These are phyloP conservation scores for Fusarium cicatricum DNA, from an alignment of 2,329 filamentous ascomycete species.

Conservation along the genomic window DNA sequence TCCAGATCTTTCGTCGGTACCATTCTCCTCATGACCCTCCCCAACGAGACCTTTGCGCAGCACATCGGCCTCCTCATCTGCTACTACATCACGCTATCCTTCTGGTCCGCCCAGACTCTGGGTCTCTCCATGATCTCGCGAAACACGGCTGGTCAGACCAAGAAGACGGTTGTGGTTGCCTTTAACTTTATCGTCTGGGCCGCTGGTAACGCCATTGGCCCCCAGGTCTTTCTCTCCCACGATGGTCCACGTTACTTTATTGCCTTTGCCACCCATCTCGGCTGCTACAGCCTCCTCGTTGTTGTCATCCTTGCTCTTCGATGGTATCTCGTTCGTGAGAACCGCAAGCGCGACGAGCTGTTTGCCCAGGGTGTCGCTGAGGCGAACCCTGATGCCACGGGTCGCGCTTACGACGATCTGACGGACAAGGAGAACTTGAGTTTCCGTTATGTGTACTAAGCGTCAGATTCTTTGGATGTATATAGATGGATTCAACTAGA, in stretches of 20 bases:
- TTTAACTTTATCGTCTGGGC: constrained; percentile 76
- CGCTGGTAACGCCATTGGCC: constrained; percentile 71
- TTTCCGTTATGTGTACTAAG: constrained; percentile 63
- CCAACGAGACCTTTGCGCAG: constrained; percentile 63
- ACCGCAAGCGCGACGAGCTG: constrained; percentile 62
- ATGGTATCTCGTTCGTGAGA: constrained; percentile 64
- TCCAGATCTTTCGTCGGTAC: constrained; percentile 73
- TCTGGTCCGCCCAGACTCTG: constrained; percentile 77
- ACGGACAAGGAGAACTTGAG: constrained; percentile 67
- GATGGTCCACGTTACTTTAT: constrained; percentile 73
- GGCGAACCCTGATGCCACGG: constrained; percentile 43
- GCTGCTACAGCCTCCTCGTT: constrained; percentile 69
- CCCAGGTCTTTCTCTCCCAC: constrained; percentile 68
- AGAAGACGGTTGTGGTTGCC: constrained; percentile 73
- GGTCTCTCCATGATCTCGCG: constrained; percentile 72
- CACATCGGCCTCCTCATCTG: constrained; percentile 73
- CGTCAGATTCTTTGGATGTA: background rate
- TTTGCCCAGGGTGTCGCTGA: constrained; percentile 49
- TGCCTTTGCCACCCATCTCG: constrained; percentile 73
- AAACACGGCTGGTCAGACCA: constrained; percentile 76
- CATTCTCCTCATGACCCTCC: constrained; percentile 74
- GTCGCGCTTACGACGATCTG: constrained; percentile 62
- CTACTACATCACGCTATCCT: constrained; percentile 80
- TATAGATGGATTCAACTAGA: background rate
- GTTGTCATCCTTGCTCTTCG: constrained; percentile 64